Evolutionary conservation across 1,284 basidiomycete genomes (phyloP).

Genomic region (Salmacisia buchloeana): DNA sequence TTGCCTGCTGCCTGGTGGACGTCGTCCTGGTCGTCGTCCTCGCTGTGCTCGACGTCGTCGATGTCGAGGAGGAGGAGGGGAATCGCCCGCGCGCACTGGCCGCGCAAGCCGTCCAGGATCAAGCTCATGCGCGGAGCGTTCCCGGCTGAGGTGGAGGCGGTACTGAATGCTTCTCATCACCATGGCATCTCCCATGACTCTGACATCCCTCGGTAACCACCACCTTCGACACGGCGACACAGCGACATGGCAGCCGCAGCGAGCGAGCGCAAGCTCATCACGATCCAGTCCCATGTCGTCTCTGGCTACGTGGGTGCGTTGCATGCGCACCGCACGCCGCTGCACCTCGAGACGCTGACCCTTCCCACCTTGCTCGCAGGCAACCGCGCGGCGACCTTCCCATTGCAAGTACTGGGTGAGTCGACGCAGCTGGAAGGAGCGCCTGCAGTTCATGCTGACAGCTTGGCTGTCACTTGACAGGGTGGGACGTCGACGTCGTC

Average conservation of each 20-base stretch:
- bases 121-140: constrained; percentile 3
- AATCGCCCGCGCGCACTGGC: constrained; percentile 5
- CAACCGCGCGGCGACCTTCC: constrained; percentile 79
- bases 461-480: no score
- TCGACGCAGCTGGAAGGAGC: background rate
- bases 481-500: constrained; percentile 92
- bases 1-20: background rate
- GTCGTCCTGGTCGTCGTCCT: background rate
- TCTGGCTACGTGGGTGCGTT: constrained; percentile 85
- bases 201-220: no score
- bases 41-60: no score
- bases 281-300: constrained; percentile 85
- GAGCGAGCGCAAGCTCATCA: constrained; percentile 48
- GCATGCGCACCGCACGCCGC: background rate
- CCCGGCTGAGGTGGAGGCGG: no score
- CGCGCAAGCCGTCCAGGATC: background rate
- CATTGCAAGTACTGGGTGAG: constrained; percentile 73
- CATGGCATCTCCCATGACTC: no score
- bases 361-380: constrained; percentile 54
- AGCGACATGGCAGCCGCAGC: constrained; percentile 10
- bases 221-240: no score
- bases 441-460: no score
- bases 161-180: no score
- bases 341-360: background rate
- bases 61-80: no score